Base-by-base conservation (phyloP, 345 rosid genomes). In the Syzygium jambos region DNA sequence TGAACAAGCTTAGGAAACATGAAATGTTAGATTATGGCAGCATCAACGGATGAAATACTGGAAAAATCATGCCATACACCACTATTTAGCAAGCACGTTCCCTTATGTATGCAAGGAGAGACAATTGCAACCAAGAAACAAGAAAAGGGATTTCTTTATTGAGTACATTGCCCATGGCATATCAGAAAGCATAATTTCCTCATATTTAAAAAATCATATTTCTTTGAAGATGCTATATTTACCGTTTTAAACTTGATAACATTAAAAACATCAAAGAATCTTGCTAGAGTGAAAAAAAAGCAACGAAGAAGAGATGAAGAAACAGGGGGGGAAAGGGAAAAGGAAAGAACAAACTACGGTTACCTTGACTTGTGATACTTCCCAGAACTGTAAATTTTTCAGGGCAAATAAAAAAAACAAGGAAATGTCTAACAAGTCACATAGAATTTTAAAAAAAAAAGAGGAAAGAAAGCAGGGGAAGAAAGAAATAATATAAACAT, bases 331-430 rank as follows among this genome's bases (percentile, higher is more conserved):
- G 12, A 56, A 23, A 56, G n/a, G 61, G 12, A 55, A 23, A 22
- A 56, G 5, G n/a, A 23, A 56, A 56, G 61, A 56, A 56, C 27
- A 56, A 56, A 23, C 13, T 56, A 56, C 23, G 22, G 61, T 23
- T 56, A 56, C 25, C 59, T 55, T 55, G 21, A 56, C 65, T 5
- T 59, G 65, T 27, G n/a, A 14, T 13, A 59, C 65, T 59, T 59
- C 30, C 27, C 2, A 56, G 61, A 55, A 55, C 59, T 56, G 61
- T 4, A 56, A 9, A 23, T 56, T 4, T 56, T 56, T 23, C 23
- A 23, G 61, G 61, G 1, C 27, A 23, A 0, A 56, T 55, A 0
- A 56, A 56, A 2, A 56, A 22, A 2, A 23, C 8, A 56, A 9
- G 4, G n/a, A 56, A 4, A 56, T 23, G n/a, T 23, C 22, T 23